A percentile compares a stretch with the other conserved stretches of the same genome.
phyloP scores from a whole-genome alignment of 2,329 filamentous ascomycete genomes.

The Chaetomium olivaceum region DNA sequence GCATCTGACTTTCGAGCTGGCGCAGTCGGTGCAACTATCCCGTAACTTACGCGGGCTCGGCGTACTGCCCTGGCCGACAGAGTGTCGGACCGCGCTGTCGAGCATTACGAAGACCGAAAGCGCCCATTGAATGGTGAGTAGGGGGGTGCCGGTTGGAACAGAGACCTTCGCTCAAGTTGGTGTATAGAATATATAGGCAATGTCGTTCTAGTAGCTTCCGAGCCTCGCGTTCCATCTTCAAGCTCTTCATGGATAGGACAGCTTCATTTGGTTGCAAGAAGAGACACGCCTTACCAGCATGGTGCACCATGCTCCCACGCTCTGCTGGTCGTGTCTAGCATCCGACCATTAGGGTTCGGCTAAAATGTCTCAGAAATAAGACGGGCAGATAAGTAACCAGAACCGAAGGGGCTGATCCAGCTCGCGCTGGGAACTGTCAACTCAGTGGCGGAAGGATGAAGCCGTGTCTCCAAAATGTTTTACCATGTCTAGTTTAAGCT shows the following conservation, averaged over 20 bases:
- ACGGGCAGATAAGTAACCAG: neutral
- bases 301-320: neutral
- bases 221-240: neutral
- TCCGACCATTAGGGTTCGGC: neutral
- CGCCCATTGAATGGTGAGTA: neutral
- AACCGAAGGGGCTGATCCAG: neutral
- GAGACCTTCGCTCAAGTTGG: neutral
- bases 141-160: neutral
- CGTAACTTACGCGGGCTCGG: conserved; percentile 35
- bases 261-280: neutral
- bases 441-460: neutral
- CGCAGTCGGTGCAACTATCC: conserved; percentile 42
- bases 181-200: neutral
- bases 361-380: neutral
- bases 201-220: no score
- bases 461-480: neutral
- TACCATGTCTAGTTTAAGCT: neutral
- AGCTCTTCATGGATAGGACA: neutral
- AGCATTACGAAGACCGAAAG: conserved; percentile 6
- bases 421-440: neutral
- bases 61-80: neutral
- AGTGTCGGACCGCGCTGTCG: neutral
- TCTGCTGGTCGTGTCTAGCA: neutral
- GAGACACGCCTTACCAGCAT: neutral
- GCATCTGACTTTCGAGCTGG: conserved; percentile 41